Base-by-base conservation (phyloP, 2,329 filamentous ascomycete genomes). In the Fusarium sp. region DNA sequence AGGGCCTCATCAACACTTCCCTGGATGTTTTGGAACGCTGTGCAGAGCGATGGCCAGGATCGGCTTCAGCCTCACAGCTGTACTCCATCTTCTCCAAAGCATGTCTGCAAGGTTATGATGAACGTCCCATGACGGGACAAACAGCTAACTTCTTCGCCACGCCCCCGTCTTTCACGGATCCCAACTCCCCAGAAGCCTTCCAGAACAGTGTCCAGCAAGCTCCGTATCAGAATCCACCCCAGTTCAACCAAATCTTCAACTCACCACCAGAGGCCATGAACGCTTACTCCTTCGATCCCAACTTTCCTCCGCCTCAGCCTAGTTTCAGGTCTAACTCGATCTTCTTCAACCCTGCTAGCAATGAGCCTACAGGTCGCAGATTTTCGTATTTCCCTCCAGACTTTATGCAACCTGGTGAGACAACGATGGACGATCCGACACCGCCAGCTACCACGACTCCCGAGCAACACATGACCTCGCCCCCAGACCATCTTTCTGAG, bases 41-140 rank as follows among this genome's bases (percentile, higher is more conserved):
- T 61, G 92, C 92, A 1, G 92, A 95, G 75, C 87, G 94, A 65
- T 98, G 96, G 96, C 96, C 96, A 1, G 96, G 95, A 13, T 94
- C 95, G 3, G 88, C 90, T 41, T 92, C 94, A 18, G 94, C 94
- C 5, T 90, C 93, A 12, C 89, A 96, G 73, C 87, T 98, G 14
- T 98, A 98, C 77, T 86, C 88, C n/a, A 94, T 93, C 69, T 88
- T 99, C 52, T 91, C 95, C 49, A 89, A 88, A 61, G 94, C 94
- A 14, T 97, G 94, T 75, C 84, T 98, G 75, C 94, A 93, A 78
- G 94, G 94, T 74, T 99, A 97, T 79, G 91, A 94, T 67, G 87
- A 83, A 10, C 84, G 85, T 25, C 73, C 69, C 7, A 55, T 70
- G 34, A 71, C 75, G 32, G 68, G 70, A 45, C 75, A 75, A 20